A percentile compares a stretch with the other conserved stretches of the same genome.
Conservation (phyloP, 352 stramenopile species). For the Phytophthora syringae region DNA sequence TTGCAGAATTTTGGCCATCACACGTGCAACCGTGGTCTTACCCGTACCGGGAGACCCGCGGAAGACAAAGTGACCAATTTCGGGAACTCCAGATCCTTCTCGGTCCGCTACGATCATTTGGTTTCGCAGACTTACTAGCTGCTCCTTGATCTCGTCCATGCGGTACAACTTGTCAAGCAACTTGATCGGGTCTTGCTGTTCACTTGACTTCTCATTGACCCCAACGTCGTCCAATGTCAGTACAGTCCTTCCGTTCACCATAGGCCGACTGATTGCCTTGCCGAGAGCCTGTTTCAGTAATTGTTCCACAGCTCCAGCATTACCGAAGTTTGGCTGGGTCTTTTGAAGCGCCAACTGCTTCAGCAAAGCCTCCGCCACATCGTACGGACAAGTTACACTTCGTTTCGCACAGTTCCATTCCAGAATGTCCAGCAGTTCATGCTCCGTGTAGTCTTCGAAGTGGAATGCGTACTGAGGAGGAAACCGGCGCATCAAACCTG, state of each 20-base stretch:
- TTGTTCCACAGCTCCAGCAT: conserved; percentile 88
- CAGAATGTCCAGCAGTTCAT: conserved; percentile 84
- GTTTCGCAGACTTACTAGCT: conserved; percentile 61
- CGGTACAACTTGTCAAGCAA: conserved; percentile 62
- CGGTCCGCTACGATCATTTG: conserved; percentile 69
- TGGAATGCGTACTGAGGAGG: conserved; percentile 87
- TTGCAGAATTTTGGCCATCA: conserved; percentile 94
- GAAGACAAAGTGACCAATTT: conserved; percentile 89
- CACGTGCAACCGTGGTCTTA: conserved; percentile 91
- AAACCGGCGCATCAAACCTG: conserved; percentile 89
- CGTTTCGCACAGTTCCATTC: conserved; percentile 56
- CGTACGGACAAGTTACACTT: conserved; percentile 54
- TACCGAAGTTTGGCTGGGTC: conserved; percentile 89
- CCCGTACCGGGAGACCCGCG: conserved; percentile 88
- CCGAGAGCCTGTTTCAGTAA: conserved; percentile 81
- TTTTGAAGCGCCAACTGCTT: conserved; percentile 74
- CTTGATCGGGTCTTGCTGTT: conserved; percentile 49
- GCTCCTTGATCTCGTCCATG: conserved; percentile 64
- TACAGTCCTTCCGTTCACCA: conserved; percentile 46
- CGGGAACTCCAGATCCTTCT: conserved; percentile 61
- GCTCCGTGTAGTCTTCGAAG: conserved; percentile 93
- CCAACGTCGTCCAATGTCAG: conserved; percentile 65
- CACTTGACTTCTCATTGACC: conserved; percentile 4
- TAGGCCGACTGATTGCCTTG: conserved; percentile 56
- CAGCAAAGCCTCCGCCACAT: conserved; percentile 60